phyloP scores from a whole-genome alignment of 768 basidiomycete genomes.

The Tricholoma sp. region DNA sequence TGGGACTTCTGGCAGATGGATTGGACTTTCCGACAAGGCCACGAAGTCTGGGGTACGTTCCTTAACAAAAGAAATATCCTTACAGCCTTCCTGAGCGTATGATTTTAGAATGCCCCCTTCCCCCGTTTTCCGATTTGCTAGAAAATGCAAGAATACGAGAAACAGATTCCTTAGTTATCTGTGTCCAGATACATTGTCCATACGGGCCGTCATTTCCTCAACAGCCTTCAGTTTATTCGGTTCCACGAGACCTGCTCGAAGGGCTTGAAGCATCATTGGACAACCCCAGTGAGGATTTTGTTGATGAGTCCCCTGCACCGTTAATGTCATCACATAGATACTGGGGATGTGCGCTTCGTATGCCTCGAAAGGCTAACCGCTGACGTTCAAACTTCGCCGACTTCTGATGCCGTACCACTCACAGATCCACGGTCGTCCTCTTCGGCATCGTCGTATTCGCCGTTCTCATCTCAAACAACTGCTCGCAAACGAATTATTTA shows the following conservation, averaged over 20 bases:
- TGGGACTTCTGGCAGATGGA: conserved; percentile 72
- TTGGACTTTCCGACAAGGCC: conserved; percentile 64
- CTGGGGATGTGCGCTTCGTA: conserved; percentile 73
- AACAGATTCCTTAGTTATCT: conserved; percentile 67
- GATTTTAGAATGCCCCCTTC: conserved; percentile 54
- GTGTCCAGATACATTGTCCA: conserved; percentile 68
- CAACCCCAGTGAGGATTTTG: conserved; percentile 51
- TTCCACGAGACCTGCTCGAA: conserved; percentile 61
- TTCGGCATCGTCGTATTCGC: conserved; percentile 37
- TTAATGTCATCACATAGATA: conserved; percentile 34
- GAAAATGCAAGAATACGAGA: conserved; percentile 53
- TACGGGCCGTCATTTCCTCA: conserved; percentile 55
- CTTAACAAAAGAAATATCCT: neutral
- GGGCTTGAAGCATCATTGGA: conserved; percentile 70
- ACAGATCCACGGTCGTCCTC: conserved; percentile 33
- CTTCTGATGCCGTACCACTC: conserved; percentile 25
- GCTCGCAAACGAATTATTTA: conserved; percentile 73
- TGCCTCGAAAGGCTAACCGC: conserved; percentile 52
- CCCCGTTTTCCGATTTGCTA: conserved; percentile 54
- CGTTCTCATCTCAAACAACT: conserved; percentile 38
- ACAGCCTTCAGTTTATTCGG: conserved; percentile 58
- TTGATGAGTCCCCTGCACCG: neutral
- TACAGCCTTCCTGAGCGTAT: neutral
- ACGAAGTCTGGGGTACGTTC: conserved; percentile 67
- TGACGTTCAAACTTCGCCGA: conserved; percentile 20